A percentile compares a stretch with the other conserved stretches of the same genome.
Conservation (phyloP, 2,329 filamentous ascomycete species). For the Phialocephala sp. region DNA sequence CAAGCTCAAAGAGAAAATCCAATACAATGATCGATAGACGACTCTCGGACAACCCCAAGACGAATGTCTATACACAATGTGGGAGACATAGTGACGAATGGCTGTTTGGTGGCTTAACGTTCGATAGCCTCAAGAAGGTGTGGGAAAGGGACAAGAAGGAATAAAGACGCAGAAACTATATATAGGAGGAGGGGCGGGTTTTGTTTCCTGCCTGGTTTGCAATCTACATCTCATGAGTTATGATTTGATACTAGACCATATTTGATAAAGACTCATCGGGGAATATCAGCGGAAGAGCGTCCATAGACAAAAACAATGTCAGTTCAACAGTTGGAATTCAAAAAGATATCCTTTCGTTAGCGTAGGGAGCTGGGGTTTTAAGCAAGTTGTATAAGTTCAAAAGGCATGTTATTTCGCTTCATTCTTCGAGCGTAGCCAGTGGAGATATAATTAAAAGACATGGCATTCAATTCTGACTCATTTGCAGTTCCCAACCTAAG, state of each 20-base stretch:
- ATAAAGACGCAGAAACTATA: background rate
- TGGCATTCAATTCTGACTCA: background rate
- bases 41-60: slow-evolving; percentile 18
- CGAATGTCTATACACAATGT: slow-evolving; percentile 35
- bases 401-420: background rate
- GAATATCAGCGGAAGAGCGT: background rate
- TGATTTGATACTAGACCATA: background rate
- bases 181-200: background rate
- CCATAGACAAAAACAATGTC: background rate
- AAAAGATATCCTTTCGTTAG: background rate
- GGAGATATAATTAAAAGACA: background rate
- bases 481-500: too few relatives aligned
- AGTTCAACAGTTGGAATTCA: background rate
- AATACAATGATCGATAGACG: slow-evolving; percentile 9
- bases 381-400: background rate
- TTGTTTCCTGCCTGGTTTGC: background rate
- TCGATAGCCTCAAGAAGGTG: slow-evolving; percentile 29
- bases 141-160: slow-evolving; percentile 26
- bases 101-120: slow-evolving; percentile 33
- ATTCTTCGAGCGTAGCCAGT: background rate
- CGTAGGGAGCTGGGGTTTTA: background rate
- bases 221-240: background rate
- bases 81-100: slow-evolving; percentile 38
- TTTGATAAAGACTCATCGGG: background rate
- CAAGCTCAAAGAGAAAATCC: slow-evolving; percentile 1